Conservation (phyloP, 768 basidiomycete species). For the Polyporus arcularius region DNA sequence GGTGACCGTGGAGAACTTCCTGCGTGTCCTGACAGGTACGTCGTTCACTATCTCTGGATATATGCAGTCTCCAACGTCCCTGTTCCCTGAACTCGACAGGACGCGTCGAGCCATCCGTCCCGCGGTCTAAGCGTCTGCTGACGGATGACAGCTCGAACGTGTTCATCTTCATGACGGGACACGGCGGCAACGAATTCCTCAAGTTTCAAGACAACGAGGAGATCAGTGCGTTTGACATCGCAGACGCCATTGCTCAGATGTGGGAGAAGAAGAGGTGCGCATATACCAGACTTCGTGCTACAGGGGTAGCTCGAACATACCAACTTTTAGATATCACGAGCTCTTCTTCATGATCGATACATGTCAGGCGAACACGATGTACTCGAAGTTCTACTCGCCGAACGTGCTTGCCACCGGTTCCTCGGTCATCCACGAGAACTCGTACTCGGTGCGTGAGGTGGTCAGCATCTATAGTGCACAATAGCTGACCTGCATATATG, state of each 20-base stretch:
- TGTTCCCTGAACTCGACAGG: slow-evolving; percentile 46
- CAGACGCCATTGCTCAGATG: slow-evolving; percentile 98
- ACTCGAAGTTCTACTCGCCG: slow-evolving; percentile 89
- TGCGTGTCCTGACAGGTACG: slow-evolving; percentile 87
- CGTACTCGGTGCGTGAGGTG: slow-evolving; percentile 74
- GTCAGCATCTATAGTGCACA: not conserved
- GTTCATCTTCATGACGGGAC: slow-evolving; percentile 98
- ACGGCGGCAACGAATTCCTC: slow-evolving; percentile 97
- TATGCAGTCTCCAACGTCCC: too few relatives aligned
- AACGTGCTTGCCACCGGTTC: slow-evolving; percentile 92
- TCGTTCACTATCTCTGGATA: too few relatives aligned
- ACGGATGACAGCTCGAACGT: slow-evolving; percentile 91
- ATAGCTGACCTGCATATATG: not conserved
- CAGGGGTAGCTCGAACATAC: not conserved
- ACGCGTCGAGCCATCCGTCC: slow-evolving; percentile 79
- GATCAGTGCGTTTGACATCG: slow-evolving; percentile 95
- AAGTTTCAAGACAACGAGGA: slow-evolving; percentile 99
- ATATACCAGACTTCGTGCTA: not conserved
- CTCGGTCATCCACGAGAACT: slow-evolving; percentile 81
- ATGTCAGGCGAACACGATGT: slow-evolving; percentile 97
- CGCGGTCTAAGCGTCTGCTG: slow-evolving; percentile 89
- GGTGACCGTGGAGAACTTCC: slow-evolving; percentile 95
- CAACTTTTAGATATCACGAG: slow-evolving; percentile 75
- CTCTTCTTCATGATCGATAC: slow-evolving; percentile 99
- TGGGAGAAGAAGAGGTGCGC: slow-evolving; percentile 89